Base-by-base conservation (phyloP, 2,329 filamentous ascomycete genomes). In the Celoporthe dispersa region DNA sequence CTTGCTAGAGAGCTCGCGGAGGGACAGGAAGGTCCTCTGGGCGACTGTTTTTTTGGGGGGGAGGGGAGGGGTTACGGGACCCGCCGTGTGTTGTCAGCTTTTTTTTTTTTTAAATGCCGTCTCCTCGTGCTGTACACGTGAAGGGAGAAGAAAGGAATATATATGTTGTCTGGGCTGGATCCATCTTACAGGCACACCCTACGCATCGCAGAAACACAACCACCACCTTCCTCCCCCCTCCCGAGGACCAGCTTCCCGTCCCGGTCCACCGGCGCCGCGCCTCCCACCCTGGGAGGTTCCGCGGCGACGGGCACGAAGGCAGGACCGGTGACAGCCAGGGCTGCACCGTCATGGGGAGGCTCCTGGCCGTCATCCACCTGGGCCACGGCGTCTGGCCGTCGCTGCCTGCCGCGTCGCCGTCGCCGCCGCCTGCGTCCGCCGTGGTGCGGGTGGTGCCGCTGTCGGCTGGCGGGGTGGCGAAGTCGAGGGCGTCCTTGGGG, bases 181-280 rank as follows among this genome's bases (percentile, higher is more conserved):
- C 1, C 33, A 11, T 80, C 84, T 72, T 81, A 87, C 85, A 87
- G 9, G 86, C 86, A 76, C 86, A 87, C 8, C 85, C 86, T 16
- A 87, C 85, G 66, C 85, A 88, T 12, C 86, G 83, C 68, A 87
- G 73, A 74, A 88, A 87, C 28, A 87, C 82, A 12, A 87, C 79
- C 22, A 87, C 74, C 2, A 83, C 80, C 16, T 80, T 82, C 66
- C 77, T 80, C 0, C 84, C 84, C n/a, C 80, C 78, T 16, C 70
- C 70, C 19, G n/a, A 72, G 44, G 8, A 76, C 75, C 53, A 87
- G 75, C 74, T 81, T 81, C 39, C 81, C 76, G 57, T 85, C 82
- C 39, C 81, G 79, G 73, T 87, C 85, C 1, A 80, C 70, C 1
- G 86, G 86, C 3, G 84, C 85, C 61, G 81, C 74, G 66, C 86